These are phyloP conservation scores for Metarhizium robertsii DNA, from an alignment of 2,329 filamentous ascomycete genomes.

Conservation along the genomic window DNA sequence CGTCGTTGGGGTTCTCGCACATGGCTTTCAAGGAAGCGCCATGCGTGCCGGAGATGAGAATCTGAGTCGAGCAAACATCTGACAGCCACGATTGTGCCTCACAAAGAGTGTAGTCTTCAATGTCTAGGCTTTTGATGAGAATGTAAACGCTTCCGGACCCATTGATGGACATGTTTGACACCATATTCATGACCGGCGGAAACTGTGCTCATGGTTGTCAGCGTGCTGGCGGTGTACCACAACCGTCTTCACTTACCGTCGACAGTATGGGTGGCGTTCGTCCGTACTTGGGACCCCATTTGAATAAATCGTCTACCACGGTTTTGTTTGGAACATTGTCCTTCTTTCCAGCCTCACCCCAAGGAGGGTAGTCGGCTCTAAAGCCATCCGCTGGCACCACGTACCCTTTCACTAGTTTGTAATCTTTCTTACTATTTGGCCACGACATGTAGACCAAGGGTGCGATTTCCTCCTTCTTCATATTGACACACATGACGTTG, in stretches of 20 bases:
- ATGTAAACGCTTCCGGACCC: conserved; percentile 51
- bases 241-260: conserved; percentile 21
- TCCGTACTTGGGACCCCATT: conserved; percentile 46
- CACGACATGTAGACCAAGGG: conserved; percentile 58
- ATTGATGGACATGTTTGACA: conserved; percentile 43
- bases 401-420: conserved; percentile 23
- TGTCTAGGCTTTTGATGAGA: conserved; percentile 39
- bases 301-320: conserved; percentile 60
- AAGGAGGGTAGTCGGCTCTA: too few species aligned
- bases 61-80: conserved; percentile 56
- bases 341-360: conserved; percentile 5
- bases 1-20: conserved; percentile 49
- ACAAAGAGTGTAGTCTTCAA: conserved; percentile 55
- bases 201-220: conserved; percentile 21
- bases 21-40: conserved; percentile 51
- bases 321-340: conserved; percentile 43
- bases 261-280: conserved; percentile 45
- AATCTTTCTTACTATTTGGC: conserved; percentile 31
- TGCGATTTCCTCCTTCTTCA: conserved; percentile 46
- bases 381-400: conserved; percentile 14
- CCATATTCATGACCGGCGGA: conserved; percentile 56
- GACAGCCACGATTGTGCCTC: conserved; percentile 55
- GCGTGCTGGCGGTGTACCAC: neutral
- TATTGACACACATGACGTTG: conserved; percentile 64
- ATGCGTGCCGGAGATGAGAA: conserved; percentile 42